Evolutionary conservation across 441 rosid genomes (phyloP), one percentile per base, ranked within the genome.

Genomic region (Populus trichocarpa): DNA sequence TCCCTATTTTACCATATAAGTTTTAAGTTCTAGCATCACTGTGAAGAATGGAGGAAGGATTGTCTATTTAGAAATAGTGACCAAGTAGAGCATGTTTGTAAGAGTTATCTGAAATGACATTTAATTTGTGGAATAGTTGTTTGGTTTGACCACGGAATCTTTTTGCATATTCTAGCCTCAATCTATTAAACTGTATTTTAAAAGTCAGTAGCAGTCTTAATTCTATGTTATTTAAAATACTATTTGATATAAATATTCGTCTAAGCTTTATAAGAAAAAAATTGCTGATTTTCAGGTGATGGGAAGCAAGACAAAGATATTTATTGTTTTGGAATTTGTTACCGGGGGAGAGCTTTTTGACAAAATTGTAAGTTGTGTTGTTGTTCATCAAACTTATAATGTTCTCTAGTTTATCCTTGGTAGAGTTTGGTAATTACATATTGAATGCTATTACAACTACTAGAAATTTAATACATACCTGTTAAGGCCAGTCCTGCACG

Each of bases 281-380:
- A 25, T 9, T 65, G 32, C 71, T 86, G 25, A 70, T 42, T 79
- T 81, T 79, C 87, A 95, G 99, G 97, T 93, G 59, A 91, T 96
- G 97, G 99, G 95, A 69, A 96, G 98, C 89, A 96, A 81, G 93
- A 89, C 97, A 23, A 96, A 93, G 83, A 93, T 95, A 85, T 95
- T 87, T 77, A 91, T 95, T 65, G 86, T 95, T 72, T 81, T 93
- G 84, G 99, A 95, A 88, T 95, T 89, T 78, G 89, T 86, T 67
- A 95, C 97, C 0, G 99, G 99, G 22, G 99, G 99, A 88, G 99
- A 95, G 81, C 93, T 95, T 75, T 95, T 95, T 81, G 97, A 95
- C 82, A 95, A 95, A 83, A 92, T 95, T 81, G 99, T 95, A 83
- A 89, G 99, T 84, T 28, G 22, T n/a, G 63, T 65, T 69, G 73